These are phyloP conservation scores for Nymphaea colorata DNA, from an alignment of 164 flowering plant species.

Conservation along the genomic window DNA sequence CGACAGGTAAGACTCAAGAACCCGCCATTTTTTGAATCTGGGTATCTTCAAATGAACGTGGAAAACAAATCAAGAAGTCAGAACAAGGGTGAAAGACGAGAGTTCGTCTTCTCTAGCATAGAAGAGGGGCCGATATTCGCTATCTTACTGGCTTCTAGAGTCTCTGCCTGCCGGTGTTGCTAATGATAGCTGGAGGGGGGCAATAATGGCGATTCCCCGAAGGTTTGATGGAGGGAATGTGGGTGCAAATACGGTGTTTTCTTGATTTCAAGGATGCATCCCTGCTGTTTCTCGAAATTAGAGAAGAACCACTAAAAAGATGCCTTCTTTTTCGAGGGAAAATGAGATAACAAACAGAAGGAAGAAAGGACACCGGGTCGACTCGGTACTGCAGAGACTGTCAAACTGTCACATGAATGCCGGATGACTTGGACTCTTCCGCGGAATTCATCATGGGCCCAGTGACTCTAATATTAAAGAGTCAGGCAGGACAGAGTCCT, in stretches of 20 bases:
- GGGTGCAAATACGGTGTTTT: background rate
- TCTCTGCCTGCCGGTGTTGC: background rate
- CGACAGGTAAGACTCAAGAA: background rate
- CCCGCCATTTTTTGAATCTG: background rate
- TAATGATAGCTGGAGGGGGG: background rate
- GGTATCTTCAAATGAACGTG: background rate
- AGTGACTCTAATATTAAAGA: too few relatives aligned
- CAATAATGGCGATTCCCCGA: background rate
- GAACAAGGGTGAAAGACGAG: background rate
- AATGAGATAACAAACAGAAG: background rate
- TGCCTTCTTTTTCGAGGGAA: background rate
- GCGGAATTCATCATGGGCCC: too few relatives aligned
- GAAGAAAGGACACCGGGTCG: background rate
- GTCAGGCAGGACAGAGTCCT: too few relatives aligned
- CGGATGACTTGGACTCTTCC: too few relatives aligned
- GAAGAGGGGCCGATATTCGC: background rate
- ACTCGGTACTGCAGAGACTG: background rate
- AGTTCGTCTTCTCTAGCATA: background rate
- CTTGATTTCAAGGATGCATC: background rate
- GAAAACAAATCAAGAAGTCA: background rate
- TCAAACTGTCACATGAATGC: too few relatives aligned
- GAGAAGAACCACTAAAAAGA: background rate
- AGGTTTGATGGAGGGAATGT: background rate
- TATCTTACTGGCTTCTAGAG: background rate
- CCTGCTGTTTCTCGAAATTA: background rate